phyloP scores from a whole-genome alignment of 371 early-diverging fungal genomes.

The Apophysomyces elegans region DNA sequence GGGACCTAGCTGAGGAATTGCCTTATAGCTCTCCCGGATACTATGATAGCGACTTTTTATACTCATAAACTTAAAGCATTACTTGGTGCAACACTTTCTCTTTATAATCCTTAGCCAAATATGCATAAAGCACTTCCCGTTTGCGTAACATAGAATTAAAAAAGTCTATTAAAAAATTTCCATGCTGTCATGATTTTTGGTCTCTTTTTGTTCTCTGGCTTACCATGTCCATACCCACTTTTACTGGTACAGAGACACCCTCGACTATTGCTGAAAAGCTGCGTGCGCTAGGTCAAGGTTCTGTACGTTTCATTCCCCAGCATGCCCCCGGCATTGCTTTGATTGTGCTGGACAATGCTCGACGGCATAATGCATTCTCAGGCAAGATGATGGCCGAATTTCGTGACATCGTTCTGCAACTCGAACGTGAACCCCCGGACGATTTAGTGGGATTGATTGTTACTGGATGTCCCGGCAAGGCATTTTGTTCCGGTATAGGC shows the following conservation, averaged over 20 bases:
- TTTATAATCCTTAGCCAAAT: too few species aligned
- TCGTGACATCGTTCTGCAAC: constrained; percentile 52
- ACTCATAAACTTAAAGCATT: too few species aligned
- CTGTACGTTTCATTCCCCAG: constrained; percentile 39
- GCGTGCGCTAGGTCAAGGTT: constrained; percentile 37
- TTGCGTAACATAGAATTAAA: too few species aligned
- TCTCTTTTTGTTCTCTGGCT: background rate
- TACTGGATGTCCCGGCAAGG: constrained; percentile 52
- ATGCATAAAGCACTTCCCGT: too few species aligned
- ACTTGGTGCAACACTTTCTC: too few species aligned
- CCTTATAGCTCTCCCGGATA: background rate
- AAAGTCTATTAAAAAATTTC: too few species aligned
- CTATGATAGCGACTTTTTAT: background rate
- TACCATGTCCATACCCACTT: background rate
- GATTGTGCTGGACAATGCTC: constrained; percentile 55
- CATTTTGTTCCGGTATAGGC: constrained; percentile 75
- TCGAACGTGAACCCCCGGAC: constrained; percentile 31
- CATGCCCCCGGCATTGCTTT: constrained; percentile 55
- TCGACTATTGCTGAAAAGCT: constrained; percentile 12
- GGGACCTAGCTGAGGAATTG: background rate
- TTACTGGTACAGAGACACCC: constrained; percentile 1
- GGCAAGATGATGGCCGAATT: constrained; percentile 78
- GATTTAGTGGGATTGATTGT: constrained; percentile 56
- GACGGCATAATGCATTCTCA: constrained; percentile 66
- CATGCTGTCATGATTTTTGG: background rate